Percentiles rank a stretch among this genome's conserved stretches.
Conservation (phyloP, 176 grass and related monocot genomes). For the Bolboschoenus planiculmis region DNA sequence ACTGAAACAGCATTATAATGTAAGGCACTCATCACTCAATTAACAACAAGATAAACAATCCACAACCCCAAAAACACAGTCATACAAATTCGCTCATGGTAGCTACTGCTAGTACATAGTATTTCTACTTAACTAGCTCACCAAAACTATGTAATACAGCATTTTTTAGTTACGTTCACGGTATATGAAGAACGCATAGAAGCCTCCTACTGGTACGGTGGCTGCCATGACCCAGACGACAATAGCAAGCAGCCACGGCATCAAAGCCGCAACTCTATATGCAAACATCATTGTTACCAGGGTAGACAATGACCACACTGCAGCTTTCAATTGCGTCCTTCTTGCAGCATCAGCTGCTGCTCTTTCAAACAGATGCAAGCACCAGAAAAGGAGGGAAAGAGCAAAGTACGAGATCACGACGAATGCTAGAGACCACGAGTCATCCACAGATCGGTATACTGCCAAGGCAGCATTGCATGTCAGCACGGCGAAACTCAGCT, state of each 20-base stretch:
- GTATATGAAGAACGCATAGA: constrained; percentile 22
- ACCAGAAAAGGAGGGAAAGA: constrained; percentile 15
- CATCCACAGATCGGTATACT: background rate
- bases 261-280: constrained; percentile 12
- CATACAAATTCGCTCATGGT: background rate
- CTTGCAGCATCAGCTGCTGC: background rate
- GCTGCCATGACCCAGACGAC: constrained; percentile 5
- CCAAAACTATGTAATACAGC: background rate
- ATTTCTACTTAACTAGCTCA: background rate
- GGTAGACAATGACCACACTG: background rate
- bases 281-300: constrained; percentile 12
- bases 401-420: background rate
- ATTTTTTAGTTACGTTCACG: background rate
- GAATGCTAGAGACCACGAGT: background rate
- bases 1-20: too few relatives aligned
- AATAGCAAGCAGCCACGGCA: background rate
- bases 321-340: constrained; percentile 5
- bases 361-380: constrained; percentile 5
- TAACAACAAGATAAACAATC: background rate
- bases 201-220: constrained; percentile 3
- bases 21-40: background rate
- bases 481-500: background rate
- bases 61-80: background rate
- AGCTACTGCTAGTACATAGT: too few relatives aligned
- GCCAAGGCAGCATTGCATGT: background rate